Conservation (phyloP, 805 yeast genomes). For the Ogataea zsoltii region DNA sequence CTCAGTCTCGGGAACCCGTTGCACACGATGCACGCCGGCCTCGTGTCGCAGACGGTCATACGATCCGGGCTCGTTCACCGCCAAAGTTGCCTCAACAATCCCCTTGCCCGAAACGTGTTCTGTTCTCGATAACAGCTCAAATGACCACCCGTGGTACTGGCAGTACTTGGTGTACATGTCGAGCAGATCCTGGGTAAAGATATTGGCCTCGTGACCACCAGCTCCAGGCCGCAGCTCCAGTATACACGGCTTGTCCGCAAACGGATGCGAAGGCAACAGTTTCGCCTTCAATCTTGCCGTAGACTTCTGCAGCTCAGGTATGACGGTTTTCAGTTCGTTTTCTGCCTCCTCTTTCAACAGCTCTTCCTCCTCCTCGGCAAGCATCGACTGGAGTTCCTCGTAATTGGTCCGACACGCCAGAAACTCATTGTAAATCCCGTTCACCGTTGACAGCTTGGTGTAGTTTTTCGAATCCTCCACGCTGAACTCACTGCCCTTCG, state of each 20-base stretch:
- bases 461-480: constrained; percentile 49
- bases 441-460: constrained; percentile 45
- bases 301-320: constrained; percentile 46
- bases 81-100: constrained; percentile 70
- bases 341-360: constrained; percentile 59
- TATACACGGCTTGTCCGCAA: constrained; percentile 74
- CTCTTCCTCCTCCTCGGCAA: constrained; percentile 40
- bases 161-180: constrained; percentile 81
- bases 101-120: constrained; percentile 65
- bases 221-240: constrained; percentile 92
- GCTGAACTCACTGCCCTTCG: constrained; percentile 45
- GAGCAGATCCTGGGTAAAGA: constrained; percentile 78
- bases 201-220: constrained; percentile 91
- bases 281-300: constrained; percentile 51
- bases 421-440: constrained; percentile 43
- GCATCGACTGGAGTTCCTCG: constrained; percentile 36
- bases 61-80: constrained; percentile 74
- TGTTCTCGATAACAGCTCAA: constrained; percentile 55
- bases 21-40: constrained; percentile 96
- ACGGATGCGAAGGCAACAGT: constrained; percentile 75
- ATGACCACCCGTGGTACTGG: constrained; percentile 64
- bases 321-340: constrained; percentile 48
- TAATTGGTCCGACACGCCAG: constrained; percentile 32
- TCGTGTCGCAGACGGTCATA: constrained; percentile 75
- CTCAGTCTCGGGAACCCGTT: constrained; percentile 91